Conservation (phyloP, 768 basidiomycete species). For the Kwoniella mangroviensis region DNA sequence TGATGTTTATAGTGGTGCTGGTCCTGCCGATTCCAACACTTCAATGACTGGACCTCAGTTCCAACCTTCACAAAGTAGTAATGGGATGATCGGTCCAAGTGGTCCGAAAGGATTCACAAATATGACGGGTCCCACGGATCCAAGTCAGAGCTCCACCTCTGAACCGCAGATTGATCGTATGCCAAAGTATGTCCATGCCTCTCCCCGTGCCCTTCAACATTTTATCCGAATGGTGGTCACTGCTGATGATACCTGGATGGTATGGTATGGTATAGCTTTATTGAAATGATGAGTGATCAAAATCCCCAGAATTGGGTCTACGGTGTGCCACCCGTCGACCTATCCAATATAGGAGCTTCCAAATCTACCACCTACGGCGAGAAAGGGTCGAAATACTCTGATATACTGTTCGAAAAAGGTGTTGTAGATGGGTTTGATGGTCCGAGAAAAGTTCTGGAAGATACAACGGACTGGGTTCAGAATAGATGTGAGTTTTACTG, state of each 20-base stretch:
- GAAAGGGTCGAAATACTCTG: not conserved
- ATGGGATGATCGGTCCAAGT: not conserved
- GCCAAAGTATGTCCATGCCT: not conserved
- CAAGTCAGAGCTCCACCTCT: not conserved
- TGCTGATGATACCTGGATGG: not conserved
- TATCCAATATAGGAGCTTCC: not conserved
- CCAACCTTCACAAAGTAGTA: no score
- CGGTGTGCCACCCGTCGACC: not conserved
- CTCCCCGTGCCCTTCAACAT: no score
- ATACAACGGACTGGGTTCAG: not conserved
- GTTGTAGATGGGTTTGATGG: not conserved
- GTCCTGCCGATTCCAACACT: not conserved
- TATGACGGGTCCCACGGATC: not conserved
- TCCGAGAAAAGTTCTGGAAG: not conserved
- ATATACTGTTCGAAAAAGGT: not conserved
- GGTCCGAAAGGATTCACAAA: not conserved
- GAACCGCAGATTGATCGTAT: not conserved
- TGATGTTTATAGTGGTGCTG: not conserved
- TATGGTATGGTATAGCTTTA: not conserved
- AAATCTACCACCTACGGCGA: not conserved
- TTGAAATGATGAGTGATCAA: not conserved
- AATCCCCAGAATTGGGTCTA: not conserved
- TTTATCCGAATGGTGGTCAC: no score
- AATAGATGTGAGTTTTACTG: slow-evolving; percentile 6
- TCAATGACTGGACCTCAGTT: not conserved